phyloP scores from a whole-genome alignment of 1,284 basidiomycete species.

The Cystobasidiaceae sp. region DNA sequence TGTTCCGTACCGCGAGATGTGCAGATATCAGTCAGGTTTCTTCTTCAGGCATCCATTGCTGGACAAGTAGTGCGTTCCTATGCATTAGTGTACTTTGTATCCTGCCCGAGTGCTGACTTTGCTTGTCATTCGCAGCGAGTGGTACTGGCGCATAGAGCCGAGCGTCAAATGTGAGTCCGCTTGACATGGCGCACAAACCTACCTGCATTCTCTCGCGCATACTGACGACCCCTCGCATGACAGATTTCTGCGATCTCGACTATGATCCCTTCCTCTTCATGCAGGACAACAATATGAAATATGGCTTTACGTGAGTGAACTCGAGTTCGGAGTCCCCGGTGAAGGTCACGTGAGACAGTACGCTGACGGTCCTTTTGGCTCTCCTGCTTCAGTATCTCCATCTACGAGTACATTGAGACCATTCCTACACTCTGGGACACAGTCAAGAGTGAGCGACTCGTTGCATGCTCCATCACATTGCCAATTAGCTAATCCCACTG shows the following conservation, averaged over 20 bases:
- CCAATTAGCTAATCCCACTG: not conserved
- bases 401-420: constrained; percentile 71
- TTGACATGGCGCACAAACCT: not conserved
- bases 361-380: too few relatives aligned
- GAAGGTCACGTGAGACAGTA: too few relatives aligned
- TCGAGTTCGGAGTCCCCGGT: too few relatives aligned
- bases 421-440: constrained; percentile 66
- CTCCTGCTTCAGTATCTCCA: constrained; percentile 52
- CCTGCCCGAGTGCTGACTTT: constrained; percentile 34
- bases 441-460: constrained; percentile 26
- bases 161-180: constrained; percentile 33
- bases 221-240: not conserved
- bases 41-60: constrained; percentile 67
- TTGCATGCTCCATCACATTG: not conserved
- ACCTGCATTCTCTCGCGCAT: not conserved
- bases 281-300: constrained; percentile 31
- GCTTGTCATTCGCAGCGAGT: constrained; percentile 66
- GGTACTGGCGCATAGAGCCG: constrained; percentile 81
- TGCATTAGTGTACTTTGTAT: not conserved
- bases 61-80: constrained; percentile 21
- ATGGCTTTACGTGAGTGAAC: constrained; percentile 30
- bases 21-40: constrained; percentile 87
- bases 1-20: constrained; percentile 76
- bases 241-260: constrained; percentile 38
- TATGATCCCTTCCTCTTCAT: constrained; percentile 42